A percentile compares a stretch with the other conserved stretches of the same genome.
Conservation (phyloP, 371 early-diverging fungal genomes). For the Apophysomyces elegans region DNA sequence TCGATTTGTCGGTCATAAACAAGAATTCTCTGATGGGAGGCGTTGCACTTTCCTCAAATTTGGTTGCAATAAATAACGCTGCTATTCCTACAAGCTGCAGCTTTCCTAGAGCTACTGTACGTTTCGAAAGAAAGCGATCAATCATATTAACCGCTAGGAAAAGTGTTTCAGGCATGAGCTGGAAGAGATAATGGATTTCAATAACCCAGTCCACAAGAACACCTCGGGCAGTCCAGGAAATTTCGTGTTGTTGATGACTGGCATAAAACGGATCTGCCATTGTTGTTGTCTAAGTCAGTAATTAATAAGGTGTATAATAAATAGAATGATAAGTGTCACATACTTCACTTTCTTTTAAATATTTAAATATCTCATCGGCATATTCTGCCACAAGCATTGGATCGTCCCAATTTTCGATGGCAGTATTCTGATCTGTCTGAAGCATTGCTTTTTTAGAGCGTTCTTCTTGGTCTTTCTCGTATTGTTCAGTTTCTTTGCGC, state of each 20-base stretch:
- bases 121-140: slow-evolving; percentile 94
- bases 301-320: slow-evolving; percentile 6
- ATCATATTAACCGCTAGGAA: slow-evolving; percentile 95
- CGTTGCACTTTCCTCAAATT: slow-evolving; percentile 95
- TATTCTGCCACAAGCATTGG: slow-evolving; percentile 94
- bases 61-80: slow-evolving; percentile 92
- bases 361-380: slow-evolving; percentile 86
- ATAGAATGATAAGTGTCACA: background rate
- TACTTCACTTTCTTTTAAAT: slow-evolving; percentile 82
- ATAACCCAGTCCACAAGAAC: slow-evolving; percentile 85
- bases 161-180: slow-evolving; percentile 95
- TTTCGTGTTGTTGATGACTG: slow-evolving; percentile 81
- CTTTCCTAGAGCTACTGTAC: slow-evolving; percentile 83
- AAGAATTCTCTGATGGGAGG: slow-evolving; percentile 85
- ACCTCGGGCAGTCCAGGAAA: slow-evolving; percentile 94
- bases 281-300: slow-evolving; percentile 44
- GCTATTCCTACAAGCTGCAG: slow-evolving; percentile 98
- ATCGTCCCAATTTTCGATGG: slow-evolving; percentile 69
- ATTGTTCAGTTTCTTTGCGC: slow-evolving; percentile 14
- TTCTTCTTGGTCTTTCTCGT: slow-evolving; percentile 31
- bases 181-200: slow-evolving; percentile 90
- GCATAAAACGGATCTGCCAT: slow-evolving; percentile 82
- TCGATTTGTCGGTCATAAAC: slow-evolving; percentile 79
- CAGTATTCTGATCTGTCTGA: slow-evolving; percentile 27
- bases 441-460: slow-evolving; percentile 24